Evolutionary conservation across 495 filamentous ascomycete species (phyloP).

Genomic region (Letharia columbiana): DNA sequence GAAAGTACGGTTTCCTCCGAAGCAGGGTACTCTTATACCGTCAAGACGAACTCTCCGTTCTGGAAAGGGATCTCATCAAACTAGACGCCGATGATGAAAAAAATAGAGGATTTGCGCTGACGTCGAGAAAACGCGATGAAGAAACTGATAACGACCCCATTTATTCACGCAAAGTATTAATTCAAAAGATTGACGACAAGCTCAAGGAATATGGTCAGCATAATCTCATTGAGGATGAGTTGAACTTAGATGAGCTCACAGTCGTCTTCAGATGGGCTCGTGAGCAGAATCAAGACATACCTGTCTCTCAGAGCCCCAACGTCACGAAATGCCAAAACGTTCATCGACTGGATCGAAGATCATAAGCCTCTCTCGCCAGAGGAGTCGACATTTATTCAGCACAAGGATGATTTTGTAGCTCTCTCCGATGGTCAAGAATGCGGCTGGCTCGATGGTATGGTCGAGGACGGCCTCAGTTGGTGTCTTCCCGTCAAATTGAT

Average conservation of each 20-base stretch:
- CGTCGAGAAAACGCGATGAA: conserved; percentile 24
- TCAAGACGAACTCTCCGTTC: conserved; percentile 31
- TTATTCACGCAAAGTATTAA: conserved; percentile 24
- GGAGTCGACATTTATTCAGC: conserved; percentile 27
- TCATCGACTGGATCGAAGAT: conserved; percentile 28
- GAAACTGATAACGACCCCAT: conserved; percentile 14
- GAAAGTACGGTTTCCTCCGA: conserved; percentile 33
- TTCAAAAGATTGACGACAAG: conserved; percentile 31
- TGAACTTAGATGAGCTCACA: conserved; percentile 5
- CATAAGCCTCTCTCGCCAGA: conserved; percentile 20
- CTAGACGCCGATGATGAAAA: conserved; percentile 26
- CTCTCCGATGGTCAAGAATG: conserved; percentile 31
- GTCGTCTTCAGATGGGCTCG: conserved; percentile 19
- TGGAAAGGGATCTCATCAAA: conserved; percentile 29
- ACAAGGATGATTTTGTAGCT: conserved; percentile 33
- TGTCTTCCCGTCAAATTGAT: conserved; percentile 22
- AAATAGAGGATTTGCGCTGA: conserved; percentile 13
- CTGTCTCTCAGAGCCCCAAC: conserved; percentile 21
- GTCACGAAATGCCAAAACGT: conserved; percentile 25
- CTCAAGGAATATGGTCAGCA: conserved; percentile 30
- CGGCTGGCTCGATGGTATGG: conserved; percentile 32
- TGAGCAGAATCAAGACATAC: conserved; percentile 16
- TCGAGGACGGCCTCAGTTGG: conserved; percentile 28
- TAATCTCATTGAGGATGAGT: not conserved
- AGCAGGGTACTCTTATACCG: conserved; percentile 33